phyloP scores from a whole-genome alignment of 805 yeast species.

The Ogataea salicorniae region DNA sequence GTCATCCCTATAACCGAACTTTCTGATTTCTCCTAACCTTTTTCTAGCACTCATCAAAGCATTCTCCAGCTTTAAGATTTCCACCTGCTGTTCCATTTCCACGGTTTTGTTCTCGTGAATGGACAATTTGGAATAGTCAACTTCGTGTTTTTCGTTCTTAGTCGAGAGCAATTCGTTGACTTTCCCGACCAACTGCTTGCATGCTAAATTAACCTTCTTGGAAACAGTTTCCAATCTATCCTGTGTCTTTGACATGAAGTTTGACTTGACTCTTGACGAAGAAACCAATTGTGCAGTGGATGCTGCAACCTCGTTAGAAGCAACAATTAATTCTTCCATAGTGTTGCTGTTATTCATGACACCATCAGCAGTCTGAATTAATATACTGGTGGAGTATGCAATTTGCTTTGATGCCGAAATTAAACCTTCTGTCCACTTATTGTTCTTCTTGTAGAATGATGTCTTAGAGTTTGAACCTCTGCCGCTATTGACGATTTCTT shows the following conservation, averaged over 20 bases:
- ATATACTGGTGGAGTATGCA: slow-evolving; percentile 74
- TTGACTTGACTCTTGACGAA: slow-evolving; percentile 82
- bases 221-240: slow-evolving; percentile 66
- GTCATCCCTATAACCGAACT: slow-evolving; percentile 63
- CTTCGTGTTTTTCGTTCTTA: slow-evolving; percentile 31
- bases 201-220: slow-evolving; percentile 66
- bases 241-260: slow-evolving; percentile 70
- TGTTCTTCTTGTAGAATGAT: slow-evolving; percentile 80
- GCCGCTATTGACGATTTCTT: slow-evolving; percentile 64
- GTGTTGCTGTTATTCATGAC: slow-evolving; percentile 55
- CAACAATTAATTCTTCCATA: slow-evolving; percentile 81
- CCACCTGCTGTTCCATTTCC: slow-evolving; percentile 92
- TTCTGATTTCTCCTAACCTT: slow-evolving; percentile 78
- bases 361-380: slow-evolving; percentile 84
- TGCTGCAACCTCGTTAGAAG: slow-evolving; percentile 88
- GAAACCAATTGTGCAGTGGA: slow-evolving; percentile 91
- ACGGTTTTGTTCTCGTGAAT: slow-evolving; percentile 78
- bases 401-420: slow-evolving; percentile 86
- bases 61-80: slow-evolving; percentile 77
- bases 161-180: slow-evolving; percentile 34
- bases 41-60: slow-evolving; percentile 67
- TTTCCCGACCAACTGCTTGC: slow-evolving; percentile 63
- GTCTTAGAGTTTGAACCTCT: slow-evolving; percentile 61
- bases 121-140: slow-evolving; percentile 64
- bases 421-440: slow-evolving; percentile 91